Conservation (phyloP, 441 rosid genomes). For the Melastoma candidum region DNA sequence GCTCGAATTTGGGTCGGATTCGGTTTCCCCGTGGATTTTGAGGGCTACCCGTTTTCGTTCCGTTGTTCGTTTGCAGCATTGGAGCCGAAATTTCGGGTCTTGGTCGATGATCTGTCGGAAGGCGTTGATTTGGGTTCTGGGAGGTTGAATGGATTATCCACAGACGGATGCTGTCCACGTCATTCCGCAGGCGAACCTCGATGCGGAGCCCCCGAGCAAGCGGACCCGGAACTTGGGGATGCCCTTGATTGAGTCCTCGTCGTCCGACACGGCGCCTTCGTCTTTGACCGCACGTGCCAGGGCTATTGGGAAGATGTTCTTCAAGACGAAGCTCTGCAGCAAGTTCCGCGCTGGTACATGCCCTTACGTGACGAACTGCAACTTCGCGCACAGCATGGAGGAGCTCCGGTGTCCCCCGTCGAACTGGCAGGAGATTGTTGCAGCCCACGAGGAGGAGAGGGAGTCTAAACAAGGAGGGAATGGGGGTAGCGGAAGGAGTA, state of each 20-base stretch:
- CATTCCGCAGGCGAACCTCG: no score
- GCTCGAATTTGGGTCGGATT: no score
- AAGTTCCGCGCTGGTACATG: slow-evolving; percentile 79
- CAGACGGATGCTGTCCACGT: no score
- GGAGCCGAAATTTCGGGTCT: no score
- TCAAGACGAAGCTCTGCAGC: slow-evolving; percentile 86
- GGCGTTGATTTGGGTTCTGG: no score
- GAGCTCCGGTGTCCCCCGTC: slow-evolving; percentile 94
- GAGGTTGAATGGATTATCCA: no score
- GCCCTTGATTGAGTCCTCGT: no score
- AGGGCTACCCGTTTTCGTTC: no score
- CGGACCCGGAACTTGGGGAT: slow-evolving; percentile 28
- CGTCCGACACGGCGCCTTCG: slow-evolving; percentile 14
- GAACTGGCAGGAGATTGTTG: slow-evolving; percentile 93
- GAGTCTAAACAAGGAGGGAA: slow-evolving; percentile 22
- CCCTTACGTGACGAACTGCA: slow-evolving; percentile 75
- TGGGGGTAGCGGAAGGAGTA: no score
- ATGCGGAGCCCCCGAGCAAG: slow-evolving; percentile 44
- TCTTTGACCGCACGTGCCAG: slow-evolving; percentile 18
- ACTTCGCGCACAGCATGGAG: slow-evolving; percentile 88
- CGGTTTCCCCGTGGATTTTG: no score
- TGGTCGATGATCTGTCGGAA: no score
- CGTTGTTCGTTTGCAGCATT: no score
- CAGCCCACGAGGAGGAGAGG: slow-evolving; percentile 59
- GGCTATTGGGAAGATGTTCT: slow-evolving; percentile 85